Base-by-base conservation (phyloP, 371 early-diverging fungal species). In the Apophysomyces variabilis region DNA sequence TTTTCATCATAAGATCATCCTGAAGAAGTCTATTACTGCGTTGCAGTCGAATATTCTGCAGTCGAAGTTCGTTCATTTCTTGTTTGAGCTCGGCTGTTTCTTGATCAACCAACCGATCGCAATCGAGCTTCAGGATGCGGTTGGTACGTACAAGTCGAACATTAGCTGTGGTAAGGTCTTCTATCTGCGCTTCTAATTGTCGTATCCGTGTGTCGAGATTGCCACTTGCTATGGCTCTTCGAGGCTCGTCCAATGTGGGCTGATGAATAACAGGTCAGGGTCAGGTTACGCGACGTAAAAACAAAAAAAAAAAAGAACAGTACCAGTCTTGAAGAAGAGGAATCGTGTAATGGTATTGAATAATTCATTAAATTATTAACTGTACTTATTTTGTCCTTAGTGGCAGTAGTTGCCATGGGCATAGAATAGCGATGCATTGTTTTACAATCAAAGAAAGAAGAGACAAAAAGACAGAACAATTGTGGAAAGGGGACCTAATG, bases 11-110 rank as follows among this genome's bases (percentile, higher is more conserved):
- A 14, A 73, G 62, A 18, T 83, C 83, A 45, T 78, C 71, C 57
- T 74, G 65, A 46, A 80, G 58, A 18, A 83, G 62, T 61, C 79
- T 60, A 64, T 76, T 77, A 18, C 72, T 72, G 38, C 83, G 70
- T 39, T 83, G 83, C 32, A 83, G 61, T 57, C 80, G 70, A 45
- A 83, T 75, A 62, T 83, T 83, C 50, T 74, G 75, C n/a, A 70
- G 66, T 11, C 65, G 44, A 18, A 80, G 67, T 21, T 67, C 67
- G 26, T 68, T 70, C 41, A 83, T 78, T 45, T 78, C 75, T 63
- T 77, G 65, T 67, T 74, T 73, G 38, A 83, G 68, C 60, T 72
- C 70, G 13, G 57, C 57, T 32, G 79, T 78, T 38, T 74, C 66
- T 68, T 83, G 72, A 56, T 83, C 77, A 38, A 82, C 65, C 16